phyloP scores from a whole-genome alignment of 139 green algal genomes.

The Dunaliella primolecta region DNA sequence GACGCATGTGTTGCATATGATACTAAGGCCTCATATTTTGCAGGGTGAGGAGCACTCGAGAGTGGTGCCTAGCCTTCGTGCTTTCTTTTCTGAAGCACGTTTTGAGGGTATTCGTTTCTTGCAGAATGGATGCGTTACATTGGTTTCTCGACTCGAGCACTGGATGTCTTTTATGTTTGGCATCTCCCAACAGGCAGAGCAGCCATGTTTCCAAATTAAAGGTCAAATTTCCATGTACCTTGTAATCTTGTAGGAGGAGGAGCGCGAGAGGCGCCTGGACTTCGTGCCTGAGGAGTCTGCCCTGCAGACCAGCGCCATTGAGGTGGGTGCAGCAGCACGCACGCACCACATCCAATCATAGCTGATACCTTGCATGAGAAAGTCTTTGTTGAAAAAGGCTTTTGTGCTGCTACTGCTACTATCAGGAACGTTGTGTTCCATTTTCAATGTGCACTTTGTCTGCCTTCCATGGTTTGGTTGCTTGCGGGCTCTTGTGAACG shows the following conservation, averaged over 20 bases:
- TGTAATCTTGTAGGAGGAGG: conserved; percentile 99
- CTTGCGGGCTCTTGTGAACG: neutral
- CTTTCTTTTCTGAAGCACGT: no score
- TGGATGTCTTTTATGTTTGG: no score
- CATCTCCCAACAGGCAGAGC: no score
- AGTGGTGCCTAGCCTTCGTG: no score
- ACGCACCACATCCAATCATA: neutral
- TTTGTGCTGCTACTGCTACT: neutral
- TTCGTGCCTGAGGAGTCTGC: conserved; percentile 98
- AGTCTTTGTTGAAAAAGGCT: neutral
- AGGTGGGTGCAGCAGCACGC: conserved; percentile 56
- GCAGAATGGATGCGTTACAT: no score
- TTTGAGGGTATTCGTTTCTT: no score
- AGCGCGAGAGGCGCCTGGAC: conserved; percentile 98
- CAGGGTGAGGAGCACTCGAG: no score
- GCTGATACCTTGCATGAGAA: neutral
- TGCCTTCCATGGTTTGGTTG: neutral
- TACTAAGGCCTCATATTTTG: no score
- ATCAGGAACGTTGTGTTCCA: neutral
- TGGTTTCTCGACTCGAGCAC: no score
- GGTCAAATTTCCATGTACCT: no score
- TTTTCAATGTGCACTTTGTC: neutral
- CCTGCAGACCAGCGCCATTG: conserved; percentile 88
- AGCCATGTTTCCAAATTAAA: no score
- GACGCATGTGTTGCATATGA: no score